Evolutionary conservation across 768 basidiomycete genomes (phyloP).

Genomic region (Suillus hirtellus): DNA sequence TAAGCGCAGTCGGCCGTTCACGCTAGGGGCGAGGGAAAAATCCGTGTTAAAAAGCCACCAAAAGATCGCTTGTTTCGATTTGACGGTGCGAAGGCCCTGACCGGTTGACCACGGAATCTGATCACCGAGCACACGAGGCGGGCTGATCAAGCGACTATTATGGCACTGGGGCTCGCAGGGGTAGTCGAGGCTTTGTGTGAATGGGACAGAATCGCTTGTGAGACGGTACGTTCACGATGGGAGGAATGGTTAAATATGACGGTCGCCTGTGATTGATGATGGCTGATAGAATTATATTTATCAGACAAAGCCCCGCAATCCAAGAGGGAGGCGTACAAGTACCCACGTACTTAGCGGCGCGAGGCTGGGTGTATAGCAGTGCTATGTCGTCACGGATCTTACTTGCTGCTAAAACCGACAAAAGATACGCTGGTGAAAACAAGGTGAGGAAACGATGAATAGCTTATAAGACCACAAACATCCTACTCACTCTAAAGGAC

Average conservation of each 20-base stretch:
- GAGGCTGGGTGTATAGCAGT: constrained; percentile 1
- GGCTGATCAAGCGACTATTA: neutral
- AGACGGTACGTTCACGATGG: constrained; percentile 1
- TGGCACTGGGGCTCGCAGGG: neutral
- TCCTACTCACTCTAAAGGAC: neutral
- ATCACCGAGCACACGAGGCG: constrained; percentile 1
- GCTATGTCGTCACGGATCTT: neutral
- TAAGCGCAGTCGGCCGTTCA: neutral
- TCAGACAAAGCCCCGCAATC: neutral
- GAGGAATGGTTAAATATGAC: constrained; percentile 4
- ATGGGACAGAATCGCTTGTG: neutral
- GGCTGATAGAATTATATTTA: neutral
- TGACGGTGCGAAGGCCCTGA: neutral
- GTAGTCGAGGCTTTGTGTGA: neutral
- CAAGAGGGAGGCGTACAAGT: neutral
- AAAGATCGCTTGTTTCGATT: neutral
- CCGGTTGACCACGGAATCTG: neutral
- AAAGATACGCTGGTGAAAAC: neutral
- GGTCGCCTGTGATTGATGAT: neutral
- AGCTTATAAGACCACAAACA: neutral
- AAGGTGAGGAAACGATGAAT: neutral
- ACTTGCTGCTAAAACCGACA: neutral
- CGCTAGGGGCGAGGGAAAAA: neutral
- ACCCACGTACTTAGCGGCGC: constrained; percentile 1
- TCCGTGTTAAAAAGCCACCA: neutral